A percentile compares a stretch with the other conserved stretches of the same genome.
phyloP scores from a whole-genome alignment of 2,329 filamentous ascomycete species.

The Alternaria alternata region DNA sequence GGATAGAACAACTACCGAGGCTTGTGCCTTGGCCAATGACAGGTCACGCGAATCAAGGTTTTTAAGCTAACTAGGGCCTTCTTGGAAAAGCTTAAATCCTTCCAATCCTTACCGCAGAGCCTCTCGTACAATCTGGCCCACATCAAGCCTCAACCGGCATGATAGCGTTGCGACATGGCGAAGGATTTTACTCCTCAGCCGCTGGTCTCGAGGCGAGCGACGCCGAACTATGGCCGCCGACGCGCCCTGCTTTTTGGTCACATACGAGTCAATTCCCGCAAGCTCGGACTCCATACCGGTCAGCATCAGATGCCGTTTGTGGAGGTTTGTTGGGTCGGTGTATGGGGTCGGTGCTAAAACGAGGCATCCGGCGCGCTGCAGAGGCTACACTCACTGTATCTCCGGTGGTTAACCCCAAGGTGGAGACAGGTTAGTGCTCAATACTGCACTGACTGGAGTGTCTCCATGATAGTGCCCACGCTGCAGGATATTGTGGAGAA shows the following conservation, averaged over 20 bases:
- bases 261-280: conserved; percentile 15
- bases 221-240: conserved; percentile 19
- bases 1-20: conserved; percentile 6
- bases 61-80: conserved; percentile 16
- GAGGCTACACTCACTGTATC: background rate
- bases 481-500: conserved; percentile 31
- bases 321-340: conserved; percentile 7
- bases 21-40: conserved; percentile 7
- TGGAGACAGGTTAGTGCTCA: conserved; percentile 11
- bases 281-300: conserved; percentile 25
- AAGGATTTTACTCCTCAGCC: conserved; percentile 23
- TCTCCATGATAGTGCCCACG: conserved; percentile 19
- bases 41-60: conserved; percentile 6
- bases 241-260: conserved; percentile 7
- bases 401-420: conserved; percentile 21
- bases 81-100: conserved; percentile 20
- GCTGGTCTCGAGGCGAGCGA: conserved; percentile 13
- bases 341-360: conserved; percentile 8
- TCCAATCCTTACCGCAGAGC: conserved; percentile 16
- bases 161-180: conserved; percentile 21
- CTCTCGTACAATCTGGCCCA: conserved; percentile 12
- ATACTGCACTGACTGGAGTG: conserved; percentile 12
- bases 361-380: conserved; percentile 2
- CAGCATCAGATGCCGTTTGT: conserved; percentile 10
- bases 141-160: conserved; percentile 16